Percentiles rank a stretch among this genome's conserved stretches.
Evolutionary conservation across 345 rosid genomes (phyloP).

Genomic region (Arabidopsis thaliana): TAIR10.1 NC_003076.8:16520001-16520500

Average conservation of each 20-base stretch:
- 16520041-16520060: conserved; percentile 93
- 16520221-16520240: background rate
- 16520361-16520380: background rate
- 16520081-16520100: conserved; percentile 68
- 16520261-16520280: conserved; percentile 60
- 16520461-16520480: conserved; percentile 58
- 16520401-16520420: conserved; percentile 23
- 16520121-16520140: conserved; percentile 68
- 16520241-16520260: conserved; percentile 51
- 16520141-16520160: conserved; percentile 2
- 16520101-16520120: conserved; percentile 76
- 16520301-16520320: conserved; percentile 67
- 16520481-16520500: conserved; percentile 75
- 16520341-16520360: conserved; percentile 52
- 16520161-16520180: conserved; percentile 20
- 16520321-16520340: conserved; percentile 60
- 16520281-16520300: conserved; percentile 57
- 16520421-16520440: conserved; percentile 54
- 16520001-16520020: background rate
- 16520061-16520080: conserved; percentile 80
- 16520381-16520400: background rate
- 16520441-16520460: conserved; percentile 56
- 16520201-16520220: background rate
- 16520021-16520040: conserved; percentile 49
- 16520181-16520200: background rate